Base-by-base conservation (phyloP, 805 yeast species). In the Kazachstania africana region DNA sequence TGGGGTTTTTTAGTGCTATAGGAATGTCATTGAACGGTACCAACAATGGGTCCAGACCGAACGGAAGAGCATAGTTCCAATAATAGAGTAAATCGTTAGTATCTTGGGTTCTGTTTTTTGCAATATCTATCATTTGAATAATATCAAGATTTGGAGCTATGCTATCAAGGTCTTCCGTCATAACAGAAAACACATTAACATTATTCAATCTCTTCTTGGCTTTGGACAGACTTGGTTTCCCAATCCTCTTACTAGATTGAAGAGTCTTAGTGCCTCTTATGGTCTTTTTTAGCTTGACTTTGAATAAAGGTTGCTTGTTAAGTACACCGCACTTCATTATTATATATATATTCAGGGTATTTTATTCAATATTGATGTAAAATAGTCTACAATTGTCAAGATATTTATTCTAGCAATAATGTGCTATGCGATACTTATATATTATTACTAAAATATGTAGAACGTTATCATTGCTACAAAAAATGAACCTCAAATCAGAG, bases 241-340 rank as follows among this genome's bases (percentile, higher is more conserved):
- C n/a, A n/a, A n/a, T n/a, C n/a, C n/a, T n/a, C n/a, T n/a, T n/a
- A n/a, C n/a, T n/a, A n/a, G n/a, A n/a, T n/a, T n/a, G n/a, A n/a
- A n/a, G n/a, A n/a, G n/a, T n/a, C n/a, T n/a, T n/a, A n/a, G n/a
- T n/a, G n/a, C n/a, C n/a, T n/a, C n/a, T n/a, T n/a, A n/a, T n/a
- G n/a, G n/a, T n/a, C n/a, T n/a, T n/a, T n/a, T n/a, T n/a, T 20
- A 42, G 13, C 12, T 39, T 34, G 3, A 42, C 42, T 28, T 36
- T 42, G 20, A 42, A 42, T 9, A 34, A 15, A 17, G 45, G 39
- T 24, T 16, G n/a, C 3, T n/a, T 19, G 10, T 16, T 28, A 5
- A 19, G 10, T 10, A 19, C 10, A 19, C 8, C 10, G 22, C 10
- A 19, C n/a, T n/a, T n/a, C n/a, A 19, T 8, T 10, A 19, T 8